Conservation (phyloP, 495 filamentous ascomycete species). For the Hypoxylon crocopeplum region DNA sequence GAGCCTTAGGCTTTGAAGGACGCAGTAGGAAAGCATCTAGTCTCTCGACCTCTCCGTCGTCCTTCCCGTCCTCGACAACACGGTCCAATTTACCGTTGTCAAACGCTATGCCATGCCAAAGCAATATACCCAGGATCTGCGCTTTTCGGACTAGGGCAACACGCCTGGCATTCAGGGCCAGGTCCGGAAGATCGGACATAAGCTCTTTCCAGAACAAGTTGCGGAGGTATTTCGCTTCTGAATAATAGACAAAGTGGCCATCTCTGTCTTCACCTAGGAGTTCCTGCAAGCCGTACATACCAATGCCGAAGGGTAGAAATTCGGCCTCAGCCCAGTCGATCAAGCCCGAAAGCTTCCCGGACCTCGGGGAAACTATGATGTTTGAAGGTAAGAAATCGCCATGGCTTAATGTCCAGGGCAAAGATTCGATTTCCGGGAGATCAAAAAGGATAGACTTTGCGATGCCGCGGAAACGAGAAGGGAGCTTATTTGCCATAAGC, state of each 20-base stretch:
- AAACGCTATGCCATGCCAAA: slow-evolving; percentile 68
- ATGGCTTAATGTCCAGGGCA: slow-evolving; percentile 62
- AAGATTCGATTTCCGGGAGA: slow-evolving; percentile 46
- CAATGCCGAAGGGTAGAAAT: slow-evolving; percentile 61
- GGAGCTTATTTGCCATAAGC: slow-evolving; percentile 45
- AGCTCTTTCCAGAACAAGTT: slow-evolving; percentile 57
- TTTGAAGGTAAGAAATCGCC: slow-evolving; percentile 63
- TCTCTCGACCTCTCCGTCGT: slow-evolving; percentile 56
- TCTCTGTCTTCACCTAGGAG: slow-evolving; percentile 52
- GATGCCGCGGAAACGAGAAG: slow-evolving; percentile 42
- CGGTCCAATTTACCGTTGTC: slow-evolving; percentile 62
- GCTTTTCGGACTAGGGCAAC: slow-evolving; percentile 48
- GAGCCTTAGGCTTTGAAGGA: not conserved
- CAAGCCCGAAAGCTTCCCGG: slow-evolving; percentile 53
- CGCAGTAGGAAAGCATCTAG: slow-evolving; percentile 46
- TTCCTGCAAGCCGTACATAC: slow-evolving; percentile 63
- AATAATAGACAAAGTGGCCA: slow-evolving; percentile 51
- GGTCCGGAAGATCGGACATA: slow-evolving; percentile 41
- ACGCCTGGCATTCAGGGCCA: slow-evolving; percentile 30
- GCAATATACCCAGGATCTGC: slow-evolving; percentile 57
- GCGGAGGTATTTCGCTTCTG: slow-evolving; percentile 48
- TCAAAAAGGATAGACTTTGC: slow-evolving; percentile 41
- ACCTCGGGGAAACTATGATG: slow-evolving; percentile 53
- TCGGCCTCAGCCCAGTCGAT: slow-evolving; percentile 70
- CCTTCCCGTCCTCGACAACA: slow-evolving; percentile 55